Percentiles rank a stretch among this genome's conserved stretches.
Evolutionary conservation across 2,329 filamentous ascomycete species (phyloP).

Genomic region (Colletotrichum sp.): DNA sequence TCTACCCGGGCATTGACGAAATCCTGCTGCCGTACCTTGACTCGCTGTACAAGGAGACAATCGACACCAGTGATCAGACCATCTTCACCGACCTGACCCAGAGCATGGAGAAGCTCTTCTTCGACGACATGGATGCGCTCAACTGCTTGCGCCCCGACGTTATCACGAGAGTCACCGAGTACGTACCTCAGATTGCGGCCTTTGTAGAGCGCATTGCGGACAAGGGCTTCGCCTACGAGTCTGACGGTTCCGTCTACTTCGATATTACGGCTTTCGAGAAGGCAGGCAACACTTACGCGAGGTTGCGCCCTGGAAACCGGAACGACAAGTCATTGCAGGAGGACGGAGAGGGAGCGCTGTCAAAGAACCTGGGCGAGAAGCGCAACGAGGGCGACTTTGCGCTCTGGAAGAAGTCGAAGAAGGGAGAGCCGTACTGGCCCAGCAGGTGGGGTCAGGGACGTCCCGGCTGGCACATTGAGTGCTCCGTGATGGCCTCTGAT

Average conservation of each 20-base stretch:
- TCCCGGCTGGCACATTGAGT: constrained; percentile 97
- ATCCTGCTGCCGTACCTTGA: constrained; percentile 87
- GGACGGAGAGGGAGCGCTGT: constrained; percentile 87
- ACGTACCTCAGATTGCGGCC: constrained; percentile 82
- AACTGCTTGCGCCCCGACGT: constrained; percentile 86
- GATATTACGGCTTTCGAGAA: constrained; percentile 88
- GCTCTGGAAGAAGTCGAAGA: constrained; percentile 91
- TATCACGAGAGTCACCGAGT: constrained; percentile 90
- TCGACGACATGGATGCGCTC: constrained; percentile 83
- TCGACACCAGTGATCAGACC: constrained; percentile 66
- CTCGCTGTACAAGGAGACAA: constrained; percentile 64
- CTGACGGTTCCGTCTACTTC: constrained; percentile 91
- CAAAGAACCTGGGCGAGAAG: constrained; percentile 68
- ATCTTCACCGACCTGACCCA: constrained; percentile 89
- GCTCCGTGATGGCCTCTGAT: constrained; percentile 93
- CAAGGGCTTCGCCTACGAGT: constrained; percentile 85
- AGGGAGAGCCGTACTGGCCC: constrained; percentile 89
- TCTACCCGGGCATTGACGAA: constrained; percentile 64
- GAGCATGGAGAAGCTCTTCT: constrained; percentile 87
- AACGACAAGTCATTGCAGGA: constrained; percentile 84
- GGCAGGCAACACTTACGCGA: constrained; percentile 83
- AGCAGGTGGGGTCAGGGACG: constrained; percentile 87
- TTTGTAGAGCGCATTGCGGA: constrained; percentile 85
- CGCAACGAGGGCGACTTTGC: constrained; percentile 84
- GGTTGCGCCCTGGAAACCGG: constrained; percentile 83